These are phyloP conservation scores for Dittrichia graveolens DNA, from an alignment of 129 eudicot species.

Conservation along the genomic window DNA sequence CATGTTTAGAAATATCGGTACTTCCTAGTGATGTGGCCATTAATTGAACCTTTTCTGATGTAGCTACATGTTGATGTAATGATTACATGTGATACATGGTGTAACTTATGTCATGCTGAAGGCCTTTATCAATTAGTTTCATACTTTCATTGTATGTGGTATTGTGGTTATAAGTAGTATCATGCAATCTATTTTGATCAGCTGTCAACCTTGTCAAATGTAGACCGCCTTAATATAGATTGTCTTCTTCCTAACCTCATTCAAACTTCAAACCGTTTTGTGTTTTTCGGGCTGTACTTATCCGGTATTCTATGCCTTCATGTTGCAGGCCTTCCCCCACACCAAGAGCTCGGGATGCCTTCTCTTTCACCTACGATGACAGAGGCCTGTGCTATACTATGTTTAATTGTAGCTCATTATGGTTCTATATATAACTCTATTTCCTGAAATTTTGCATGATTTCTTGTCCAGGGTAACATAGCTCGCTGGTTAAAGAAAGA, in stretches of 20 bases:
- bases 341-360: conserved; percentile 98
- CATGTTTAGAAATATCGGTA: background rate
- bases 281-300: background rate
- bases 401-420: conserved; percentile 16
- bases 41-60: background rate
- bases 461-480: conserved; percentile 76
- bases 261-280: background rate
- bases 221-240: no score
- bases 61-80: background rate
- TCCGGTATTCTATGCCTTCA: conserved; percentile 16
- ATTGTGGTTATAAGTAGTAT: no score
- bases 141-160: no score
- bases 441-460: background rate
- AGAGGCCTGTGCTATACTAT: conserved; percentile 50
- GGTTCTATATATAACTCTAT: conserved; percentile 10
- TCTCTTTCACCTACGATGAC: conserved; percentile 99
- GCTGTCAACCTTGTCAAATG: no score
- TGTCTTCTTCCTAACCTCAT: no score
- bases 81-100: background rate
- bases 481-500: conserved; percentile 99
- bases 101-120: background rate
- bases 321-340: conserved; percentile 86
- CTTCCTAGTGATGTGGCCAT: background rate
- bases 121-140: background rate
- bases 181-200: no score